Percentiles rank a stretch among this genome's conserved stretches.
These are phyloP conservation scores for Mycena capillaripes DNA, from an alignment of 768 basidiomycete species.

Conservation along the genomic window DNA sequence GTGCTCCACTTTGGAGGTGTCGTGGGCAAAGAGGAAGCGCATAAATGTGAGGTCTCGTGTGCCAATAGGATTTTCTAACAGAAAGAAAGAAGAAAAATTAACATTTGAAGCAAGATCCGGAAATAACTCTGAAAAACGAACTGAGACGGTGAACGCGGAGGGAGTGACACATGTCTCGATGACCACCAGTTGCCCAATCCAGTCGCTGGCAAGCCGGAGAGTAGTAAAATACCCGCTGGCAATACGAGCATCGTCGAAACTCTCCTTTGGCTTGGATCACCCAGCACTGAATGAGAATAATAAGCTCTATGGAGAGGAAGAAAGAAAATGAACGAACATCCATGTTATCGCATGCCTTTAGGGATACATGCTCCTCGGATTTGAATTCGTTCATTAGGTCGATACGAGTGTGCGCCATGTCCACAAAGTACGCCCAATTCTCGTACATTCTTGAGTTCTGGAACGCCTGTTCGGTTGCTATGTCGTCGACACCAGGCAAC, in stretches of 20 bases:
- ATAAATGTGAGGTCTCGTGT: not conserved
- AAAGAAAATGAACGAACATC: not conserved
- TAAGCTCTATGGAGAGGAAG: not conserved
- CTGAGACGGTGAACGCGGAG: not conserved
- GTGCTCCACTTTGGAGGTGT: too few species aligned
- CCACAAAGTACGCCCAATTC: not conserved
- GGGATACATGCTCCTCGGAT: not conserved
- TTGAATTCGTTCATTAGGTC: not conserved
- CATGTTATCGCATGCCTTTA: constrained; percentile 9
- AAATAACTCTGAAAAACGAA: too few species aligned
- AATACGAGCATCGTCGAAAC: not conserved
- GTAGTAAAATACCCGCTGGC: not conserved
- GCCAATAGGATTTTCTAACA: too few species aligned
- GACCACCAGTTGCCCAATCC: not conserved
- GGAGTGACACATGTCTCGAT: not conserved
- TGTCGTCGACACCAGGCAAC: not conserved
- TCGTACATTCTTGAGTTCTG: not conserved
- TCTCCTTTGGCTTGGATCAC: not conserved
- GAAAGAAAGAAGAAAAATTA: too few species aligned
- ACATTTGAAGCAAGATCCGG: too few species aligned
- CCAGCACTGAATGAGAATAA: not conserved
- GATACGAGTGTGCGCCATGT: not conserved
- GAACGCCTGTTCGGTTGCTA: not conserved
- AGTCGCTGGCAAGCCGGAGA: not conserved
- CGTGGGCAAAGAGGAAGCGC: not conserved